Conservation (phyloP, 805 yeast species). For the Spathaspora sp. region DNA sequence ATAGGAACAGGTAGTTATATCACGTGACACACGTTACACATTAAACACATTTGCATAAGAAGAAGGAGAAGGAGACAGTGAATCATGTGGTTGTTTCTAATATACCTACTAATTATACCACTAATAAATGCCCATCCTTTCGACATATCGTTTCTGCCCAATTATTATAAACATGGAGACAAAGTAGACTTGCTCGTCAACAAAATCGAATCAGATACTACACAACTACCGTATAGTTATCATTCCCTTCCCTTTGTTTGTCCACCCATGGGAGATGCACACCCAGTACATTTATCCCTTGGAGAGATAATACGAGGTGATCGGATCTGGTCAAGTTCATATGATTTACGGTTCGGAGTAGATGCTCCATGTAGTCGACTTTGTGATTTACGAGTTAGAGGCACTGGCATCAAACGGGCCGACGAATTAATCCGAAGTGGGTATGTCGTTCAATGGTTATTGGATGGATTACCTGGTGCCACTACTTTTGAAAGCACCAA, state of each 20-base stretch:
- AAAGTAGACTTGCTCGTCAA: conserved; percentile 68
- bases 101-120: background rate
- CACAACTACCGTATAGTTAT: conserved; percentile 74
- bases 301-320: conserved; percentile 83
- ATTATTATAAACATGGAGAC: conserved; percentile 47
- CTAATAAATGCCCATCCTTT: background rate
- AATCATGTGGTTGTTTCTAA: background rate
- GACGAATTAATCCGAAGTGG: conserved; percentile 60
- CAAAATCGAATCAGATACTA: conserved; percentile 73
- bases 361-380: conserved; percentile 64
- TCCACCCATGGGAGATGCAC: conserved; percentile 52
- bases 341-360: conserved; percentile 57
- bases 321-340: conserved; percentile 71
- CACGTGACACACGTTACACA: too few species aligned
- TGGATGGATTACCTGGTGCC: conserved; percentile 85
- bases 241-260: conserved; percentile 79
- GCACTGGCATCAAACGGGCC: conserved; percentile 51
- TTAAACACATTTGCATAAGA: too few species aligned
- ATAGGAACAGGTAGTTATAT: too few species aligned
- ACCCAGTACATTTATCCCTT: conserved; percentile 62
- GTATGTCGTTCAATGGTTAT: conserved; percentile 78
- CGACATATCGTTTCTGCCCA: conserved; percentile 18
- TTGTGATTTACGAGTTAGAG: conserved; percentile 63
- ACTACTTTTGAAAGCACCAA: conserved; percentile 67
- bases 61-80: too few species aligned